These are phyloP conservation scores for Neurospora sp. DNA, from an alignment of 495 filamentous ascomycete genomes.

Conservation along the genomic window DNA sequence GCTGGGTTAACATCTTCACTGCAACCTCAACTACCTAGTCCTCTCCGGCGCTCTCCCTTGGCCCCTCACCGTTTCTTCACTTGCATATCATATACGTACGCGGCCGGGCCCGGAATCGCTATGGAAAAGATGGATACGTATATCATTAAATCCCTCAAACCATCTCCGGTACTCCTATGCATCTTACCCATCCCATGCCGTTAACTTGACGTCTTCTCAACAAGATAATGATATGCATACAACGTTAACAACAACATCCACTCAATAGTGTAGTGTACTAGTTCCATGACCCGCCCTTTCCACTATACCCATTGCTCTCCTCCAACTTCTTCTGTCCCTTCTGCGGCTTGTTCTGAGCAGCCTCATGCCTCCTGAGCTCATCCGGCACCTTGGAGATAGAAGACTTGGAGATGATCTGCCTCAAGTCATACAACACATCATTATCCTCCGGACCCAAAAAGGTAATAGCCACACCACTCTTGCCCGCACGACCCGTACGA, in stretches of 20 bases:
- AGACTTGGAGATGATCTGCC: slow-evolving; percentile 92
- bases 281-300: slow-evolving; percentile 22
- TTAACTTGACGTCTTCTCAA: not conserved
- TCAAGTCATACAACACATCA: slow-evolving; percentile 92
- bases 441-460: slow-evolving; percentile 90
- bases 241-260: not conserved
- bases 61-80: not conserved
- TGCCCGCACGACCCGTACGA: slow-evolving; percentile 94
- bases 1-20: not conserved
- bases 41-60: not conserved
- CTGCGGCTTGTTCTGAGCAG: slow-evolving; percentile 67
- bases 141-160: not conserved
- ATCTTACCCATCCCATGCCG: not conserved
- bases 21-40: not conserved
- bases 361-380: slow-evolving; percentile 87
- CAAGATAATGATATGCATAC: not conserved
- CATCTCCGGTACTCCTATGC: not conserved
- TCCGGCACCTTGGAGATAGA: slow-evolving; percentile 85
- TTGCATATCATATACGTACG: not conserved
- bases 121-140: not conserved
- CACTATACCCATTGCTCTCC: slow-evolving; percentile 19
- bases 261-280: not conserved
- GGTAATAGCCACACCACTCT: slow-evolving; percentile 93
- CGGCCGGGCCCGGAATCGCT: not conserved
- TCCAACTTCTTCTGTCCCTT: slow-evolving; percentile 25